Evolutionary conservation across 2,329 filamentous ascomycete species (phyloP).

Genomic region (Colletotrichum salicis): DNA sequence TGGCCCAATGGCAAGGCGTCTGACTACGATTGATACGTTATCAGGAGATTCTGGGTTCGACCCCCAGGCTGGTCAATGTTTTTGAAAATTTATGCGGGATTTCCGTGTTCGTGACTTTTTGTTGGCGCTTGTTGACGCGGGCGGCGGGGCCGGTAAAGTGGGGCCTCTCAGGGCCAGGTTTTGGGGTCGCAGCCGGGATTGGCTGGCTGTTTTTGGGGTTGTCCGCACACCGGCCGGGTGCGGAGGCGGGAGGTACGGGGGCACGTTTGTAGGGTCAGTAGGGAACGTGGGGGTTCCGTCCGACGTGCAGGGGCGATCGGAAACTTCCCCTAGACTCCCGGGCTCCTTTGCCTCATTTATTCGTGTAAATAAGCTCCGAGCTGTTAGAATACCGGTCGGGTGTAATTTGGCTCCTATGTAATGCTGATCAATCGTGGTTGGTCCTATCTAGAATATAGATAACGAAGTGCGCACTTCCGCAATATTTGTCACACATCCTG

Average conservation of each 20-base stretch:
- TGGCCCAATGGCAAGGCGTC: constrained; percentile 56
- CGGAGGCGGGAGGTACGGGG: too few species aligned
- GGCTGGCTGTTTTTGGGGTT: background rate
- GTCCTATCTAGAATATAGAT: too few species aligned
- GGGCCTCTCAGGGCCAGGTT: background rate
- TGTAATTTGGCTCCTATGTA: background rate
- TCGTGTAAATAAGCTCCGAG: background rate
- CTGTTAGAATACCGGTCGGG: background rate
- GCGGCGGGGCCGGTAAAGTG: background rate
- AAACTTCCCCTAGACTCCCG: too few species aligned
- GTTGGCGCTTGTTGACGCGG: background rate
- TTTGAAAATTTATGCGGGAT: background rate
- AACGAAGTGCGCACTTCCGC: too few species aligned
- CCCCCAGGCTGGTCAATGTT: constrained; percentile 33
- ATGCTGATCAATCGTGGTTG: background rate
- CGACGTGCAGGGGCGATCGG: too few species aligned
- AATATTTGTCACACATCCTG: too few species aligned
- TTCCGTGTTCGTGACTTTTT: background rate
- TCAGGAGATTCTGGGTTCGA: constrained; percentile 37
- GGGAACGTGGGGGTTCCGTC: background rate
- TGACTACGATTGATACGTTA: constrained; percentile 48
- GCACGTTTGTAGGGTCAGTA: background rate
- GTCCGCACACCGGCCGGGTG: background rate
- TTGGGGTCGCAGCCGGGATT: background rate
- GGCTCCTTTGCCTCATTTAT: too few species aligned